Base-by-base conservation (phyloP, 2,329 filamentous ascomycete genomes). In the Chrysoporthe austroafricana region DNA sequence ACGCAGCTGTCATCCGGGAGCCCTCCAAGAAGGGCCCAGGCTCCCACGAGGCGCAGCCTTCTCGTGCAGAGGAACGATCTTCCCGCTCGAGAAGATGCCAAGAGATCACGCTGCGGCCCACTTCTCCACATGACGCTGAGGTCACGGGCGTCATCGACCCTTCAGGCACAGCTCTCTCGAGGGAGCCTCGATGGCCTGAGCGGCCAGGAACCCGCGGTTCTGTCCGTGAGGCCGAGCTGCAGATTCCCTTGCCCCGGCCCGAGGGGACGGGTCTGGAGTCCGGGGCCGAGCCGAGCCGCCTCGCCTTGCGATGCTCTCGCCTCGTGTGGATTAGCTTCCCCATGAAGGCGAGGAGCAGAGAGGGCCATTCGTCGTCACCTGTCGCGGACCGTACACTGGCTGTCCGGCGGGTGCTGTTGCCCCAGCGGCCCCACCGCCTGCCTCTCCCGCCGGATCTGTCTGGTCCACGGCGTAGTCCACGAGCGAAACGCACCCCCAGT, bases 61-160 rank as follows among this genome's bases (percentile, higher is more conserved):
- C 26, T 26, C 26, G 26, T 26, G 26, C 26, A 26, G 26, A 26
- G 26, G 26, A 26, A 26, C 26, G 14, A 18, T 14, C 46, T 50
- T 50, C 36, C 9, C 36, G 36, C 36, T 5, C 6, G 36, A 9
- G 36, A 39, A 36, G 2, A 5, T n/a, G 36, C 56, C 56, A 39
- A 58, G 36, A 16, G 14, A 14, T 43, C n/a, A 44, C n/a, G n/a
- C 5, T 42, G n/a, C 6, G 57, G 36, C 42, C 57, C 36, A 60
- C 57, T 14, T 5, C n/a, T 14, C 57, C 57, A 60, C 57, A 43
- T 39, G 57, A 39, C 57, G 57, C n/a, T 44, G 39, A 7, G 39
- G 36, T 60, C 36, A 60, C 36, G 57, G 39, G 57, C 36, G 14
- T 16, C 13, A 18, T 44, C 36, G 26, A 21, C 11, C 39, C 4